Base-by-base conservation (phyloP, 805 yeast genomes). In the Suhomyces sp. region DNA sequence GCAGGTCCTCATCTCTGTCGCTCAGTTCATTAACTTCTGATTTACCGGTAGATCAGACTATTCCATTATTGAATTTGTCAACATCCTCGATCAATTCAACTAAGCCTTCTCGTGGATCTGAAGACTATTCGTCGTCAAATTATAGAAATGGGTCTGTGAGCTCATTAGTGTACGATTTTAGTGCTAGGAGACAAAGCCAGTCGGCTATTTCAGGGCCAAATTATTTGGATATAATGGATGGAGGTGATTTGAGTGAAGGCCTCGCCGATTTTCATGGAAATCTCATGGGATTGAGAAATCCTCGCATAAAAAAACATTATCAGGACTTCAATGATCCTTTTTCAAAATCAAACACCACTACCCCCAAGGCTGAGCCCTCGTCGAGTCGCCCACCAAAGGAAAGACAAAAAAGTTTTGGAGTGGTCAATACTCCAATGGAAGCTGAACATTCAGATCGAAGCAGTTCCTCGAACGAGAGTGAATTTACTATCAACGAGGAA, bases 51-150 rank as follows among this genome's bases (percentile, higher is more conserved):
- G 66, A 60, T 6, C 65, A 57, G 38, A 54, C 54, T 4, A 44
- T 62, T 15, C 69, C 68, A 13, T 45, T 63, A 13, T 46, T 63
- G 17, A 46, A 42, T 8, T 40, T 48, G 30, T 60, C 68, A 2
- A 46, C 49, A 9, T 38, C 57, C 7, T 55, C 64, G 2, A 17
- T 44, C 14, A 30, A 24, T 16, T 40, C 42, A n/a, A n/a, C n/a
- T n/a, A n/a, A n/a, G n/a, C n/a, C n/a, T 25, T 15, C 15, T 11
- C 28, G 27, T 22, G 6, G 18, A 17, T 14, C 5, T 10, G 22
- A 6, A 7, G n/a, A n/a, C n/a, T n/a, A n/a, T n/a, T n/a, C n/a
- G n/a, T n/a, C n/a, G n/a, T n/a, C n/a, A n/a, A n/a, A n/a, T 13
- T 35, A 28, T 18, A 25, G 43, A 14, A 56, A 56, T 25, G 50